Conservation (phyloP, 306 rosid species). For the Alnus glutinosa region DNA sequence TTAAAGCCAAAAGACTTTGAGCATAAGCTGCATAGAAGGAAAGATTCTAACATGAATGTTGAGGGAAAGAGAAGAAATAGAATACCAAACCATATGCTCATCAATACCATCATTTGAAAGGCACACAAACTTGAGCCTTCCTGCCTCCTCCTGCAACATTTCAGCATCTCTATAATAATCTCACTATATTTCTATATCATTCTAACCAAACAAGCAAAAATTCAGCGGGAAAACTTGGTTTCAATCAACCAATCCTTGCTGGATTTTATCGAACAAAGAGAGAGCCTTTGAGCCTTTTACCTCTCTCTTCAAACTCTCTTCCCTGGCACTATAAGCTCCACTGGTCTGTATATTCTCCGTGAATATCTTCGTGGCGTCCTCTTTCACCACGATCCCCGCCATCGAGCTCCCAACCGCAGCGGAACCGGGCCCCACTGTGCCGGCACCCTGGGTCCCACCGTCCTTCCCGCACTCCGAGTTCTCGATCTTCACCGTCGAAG, state of each 20-base stretch:
- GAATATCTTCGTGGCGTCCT: conserved; percentile 75
- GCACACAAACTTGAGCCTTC: conserved; percentile 80
- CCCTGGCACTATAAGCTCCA: conserved; percentile 94
- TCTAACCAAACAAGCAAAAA: too few species aligned
- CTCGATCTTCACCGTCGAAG: conserved; percentile 59
- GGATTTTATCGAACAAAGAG: not conserved
- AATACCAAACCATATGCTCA: conserved; percentile 94
- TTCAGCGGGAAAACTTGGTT: too few species aligned
- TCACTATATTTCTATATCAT: too few species aligned
- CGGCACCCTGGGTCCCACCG: conserved; percentile 37
- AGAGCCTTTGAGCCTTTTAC: conserved; percentile 24
- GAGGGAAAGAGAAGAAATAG: conserved; percentile 26
- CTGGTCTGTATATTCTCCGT: conserved; percentile 92
- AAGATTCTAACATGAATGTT: conserved; percentile 2
- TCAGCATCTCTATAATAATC: not conserved
- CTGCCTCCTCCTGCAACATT: conserved; percentile 77
- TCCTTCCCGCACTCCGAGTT: conserved; percentile 61
- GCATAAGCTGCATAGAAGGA: conserved; percentile 1
- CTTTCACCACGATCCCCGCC: conserved; percentile 76
- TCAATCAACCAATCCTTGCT: too few species aligned
- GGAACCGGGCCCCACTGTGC: conserved; percentile 29
- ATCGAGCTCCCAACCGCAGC: conserved; percentile 33
- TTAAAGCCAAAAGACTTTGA: not conserved
- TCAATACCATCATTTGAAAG: conserved; percentile 78
- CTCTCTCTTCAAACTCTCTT: conserved; percentile 84